A percentile compares a stretch with the other conserved stretches of the same genome.
phyloP scores from a whole-genome alignment of 2,329 filamentous ascomycete species.

The Penicillium sp. region DNA sequence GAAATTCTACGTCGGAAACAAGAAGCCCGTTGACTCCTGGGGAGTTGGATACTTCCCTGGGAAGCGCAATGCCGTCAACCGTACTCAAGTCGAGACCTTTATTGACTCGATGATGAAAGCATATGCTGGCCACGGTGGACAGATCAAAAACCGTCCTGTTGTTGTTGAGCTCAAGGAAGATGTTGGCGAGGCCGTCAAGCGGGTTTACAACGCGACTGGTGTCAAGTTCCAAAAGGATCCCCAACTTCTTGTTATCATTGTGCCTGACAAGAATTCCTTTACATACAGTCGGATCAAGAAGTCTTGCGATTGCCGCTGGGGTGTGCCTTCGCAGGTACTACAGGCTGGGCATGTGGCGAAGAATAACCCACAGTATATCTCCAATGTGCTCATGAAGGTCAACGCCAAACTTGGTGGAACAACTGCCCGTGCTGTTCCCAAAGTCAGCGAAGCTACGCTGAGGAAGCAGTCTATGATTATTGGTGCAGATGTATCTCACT shows the following conservation, averaged over 20 bases:
- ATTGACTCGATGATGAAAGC: slow-evolving; percentile 64
- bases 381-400: slow-evolving; percentile 95
- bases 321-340: slow-evolving; percentile 83
- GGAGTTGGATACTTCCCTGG: slow-evolving; percentile 70
- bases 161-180: slow-evolving; percentile 50
- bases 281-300: slow-evolving; percentile 89
- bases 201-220: slow-evolving; percentile 61
- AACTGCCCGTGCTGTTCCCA: slow-evolving; percentile 62
- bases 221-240: slow-evolving; percentile 62
- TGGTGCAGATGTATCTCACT: slow-evolving; percentile 89
- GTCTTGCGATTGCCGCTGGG: slow-evolving; percentile 81
- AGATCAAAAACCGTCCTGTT: slow-evolving; percentile 52
- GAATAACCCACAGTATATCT: slow-evolving; percentile 80
- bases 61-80: slow-evolving; percentile 54
- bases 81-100: slow-evolving; percentile 56
- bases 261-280: slow-evolving; percentile 71
- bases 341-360: slow-evolving; percentile 71
- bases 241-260: slow-evolving; percentile 79
- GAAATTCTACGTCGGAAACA: slow-evolving; percentile 73
- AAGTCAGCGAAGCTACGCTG: slow-evolving; percentile 44
- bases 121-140: slow-evolving; percentile 67
- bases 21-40: slow-evolving; percentile 70
- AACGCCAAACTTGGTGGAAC: slow-evolving; percentile 92
- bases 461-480: slow-evolving; percentile 73
- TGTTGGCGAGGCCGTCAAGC: slow-evolving; percentile 59